Evolutionary conservation across 257 asterid species (phyloP).

Genomic region (Nyctanthes arbortristis): DNA sequence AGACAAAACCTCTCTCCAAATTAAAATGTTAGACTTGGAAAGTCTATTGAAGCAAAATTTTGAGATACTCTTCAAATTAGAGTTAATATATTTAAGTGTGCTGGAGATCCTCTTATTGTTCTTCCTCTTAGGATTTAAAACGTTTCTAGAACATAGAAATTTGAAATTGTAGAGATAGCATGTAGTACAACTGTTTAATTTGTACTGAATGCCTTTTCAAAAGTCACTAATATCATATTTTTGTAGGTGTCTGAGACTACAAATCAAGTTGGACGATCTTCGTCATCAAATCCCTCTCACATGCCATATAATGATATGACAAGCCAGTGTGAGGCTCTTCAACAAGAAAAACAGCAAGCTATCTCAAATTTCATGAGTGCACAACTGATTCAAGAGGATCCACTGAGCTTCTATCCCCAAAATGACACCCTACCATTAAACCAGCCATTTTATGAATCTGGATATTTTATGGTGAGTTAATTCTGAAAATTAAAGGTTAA

Average conservation of each 20-base stretch:
- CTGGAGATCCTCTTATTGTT: too few species aligned
- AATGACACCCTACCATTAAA: slow-evolving; percentile 28
- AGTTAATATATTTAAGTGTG: too few species aligned
- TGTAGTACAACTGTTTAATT: slow-evolving; percentile 5
- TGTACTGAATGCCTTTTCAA: slow-evolving; percentile 9
- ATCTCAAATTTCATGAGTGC: slow-evolving; percentile 60
- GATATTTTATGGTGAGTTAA: slow-evolving; percentile 43
- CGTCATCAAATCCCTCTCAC: slow-evolving; percentile 44
- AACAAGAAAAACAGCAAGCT: slow-evolving; percentile 63
- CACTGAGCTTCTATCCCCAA: slow-evolving; percentile 29
- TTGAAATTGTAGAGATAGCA: not conserved
- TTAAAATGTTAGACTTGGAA: too few species aligned
- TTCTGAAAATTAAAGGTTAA: not conserved
- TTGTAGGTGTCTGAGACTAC: slow-evolving; percentile 63
- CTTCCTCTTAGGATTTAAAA: not conserved
- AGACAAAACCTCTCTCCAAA: too few species aligned
- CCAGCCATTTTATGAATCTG: slow-evolving; percentile 30
- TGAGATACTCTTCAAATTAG: too few species aligned
- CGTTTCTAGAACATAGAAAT: not conserved
- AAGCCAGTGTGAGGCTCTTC: slow-evolving; percentile 75
- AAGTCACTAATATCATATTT: slow-evolving; percentile 25
- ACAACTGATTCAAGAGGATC: slow-evolving; percentile 31
- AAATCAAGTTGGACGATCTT: slow-evolving; percentile 48
- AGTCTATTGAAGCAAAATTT: too few species aligned
- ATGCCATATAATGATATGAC: slow-evolving; percentile 76